Base-by-base conservation (phyloP, 441 rosid genomes). In the Arabidopsis hybrid region DNA sequence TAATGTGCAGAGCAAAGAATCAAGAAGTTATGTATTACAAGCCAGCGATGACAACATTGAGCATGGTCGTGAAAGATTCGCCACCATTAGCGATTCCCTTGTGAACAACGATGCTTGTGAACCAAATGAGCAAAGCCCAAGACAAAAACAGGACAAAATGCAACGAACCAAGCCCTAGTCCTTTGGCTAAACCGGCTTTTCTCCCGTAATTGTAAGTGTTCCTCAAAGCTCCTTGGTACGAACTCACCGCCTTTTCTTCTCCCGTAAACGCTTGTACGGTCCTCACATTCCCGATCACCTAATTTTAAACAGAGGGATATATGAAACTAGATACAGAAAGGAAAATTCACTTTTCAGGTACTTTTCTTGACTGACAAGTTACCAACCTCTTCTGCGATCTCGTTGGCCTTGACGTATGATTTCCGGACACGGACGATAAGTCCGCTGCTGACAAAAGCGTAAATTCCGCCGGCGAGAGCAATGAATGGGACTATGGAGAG, bases 1-100 rank as follows among this genome's bases (percentile, higher is more conserved):
- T n/a, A 21, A 58, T 63, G 9, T 59, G 8, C 8, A 39, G 0
- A 17, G 16, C n/a, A 53, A 56, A 51, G 1, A 35, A 55, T 36
- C 36, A 32, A 62, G 16, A 61, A 40, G 6, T 12, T 60, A 6
- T 12, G 7, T 71, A 42, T 87, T 89, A 92, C 99, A 95, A 70
- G 84, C 99, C 98, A 29, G 97, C 80, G 57, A 91, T 87, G 53
- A 92, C 98, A 17, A 91, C 99, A 73, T 92, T 92, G 74, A 95
- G 95, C 98, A 95, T 95, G 65, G 99, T 92, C 1, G 99, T 95
- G 89, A 95, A 95, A 51, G 99, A 83, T 59, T 92, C 89, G 6
- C 96, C 99, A 0, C 98, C 99, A 72, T 87, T 88, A 55, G 96
- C 90, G n/a, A 95, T 95, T n/a, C 79, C 67, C 68, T 91, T 95